These are phyloP conservation scores for Astrothelium subdiscretum DNA, from an alignment of 495 filamentous ascomycete species.

Conservation along the genomic window DNA sequence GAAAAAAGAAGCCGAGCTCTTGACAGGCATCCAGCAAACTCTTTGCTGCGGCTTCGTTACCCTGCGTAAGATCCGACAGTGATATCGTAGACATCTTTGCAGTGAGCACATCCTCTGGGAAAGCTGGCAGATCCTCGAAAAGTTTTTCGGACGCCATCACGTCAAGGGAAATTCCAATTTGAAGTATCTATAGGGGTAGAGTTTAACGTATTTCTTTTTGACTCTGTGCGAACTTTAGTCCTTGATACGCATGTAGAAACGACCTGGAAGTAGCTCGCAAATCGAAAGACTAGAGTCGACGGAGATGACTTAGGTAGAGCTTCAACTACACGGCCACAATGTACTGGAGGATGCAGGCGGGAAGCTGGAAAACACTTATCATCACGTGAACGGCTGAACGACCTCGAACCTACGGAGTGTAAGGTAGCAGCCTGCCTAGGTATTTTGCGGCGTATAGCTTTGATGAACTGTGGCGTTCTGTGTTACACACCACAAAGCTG, in stretches of 20 bases:
- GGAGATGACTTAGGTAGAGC: background rate
- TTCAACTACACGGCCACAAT: background rate
- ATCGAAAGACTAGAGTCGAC: background rate
- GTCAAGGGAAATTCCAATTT: background rate
- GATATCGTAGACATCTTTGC: background rate
- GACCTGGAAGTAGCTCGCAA: background rate
- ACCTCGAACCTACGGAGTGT: too few relatives aligned
- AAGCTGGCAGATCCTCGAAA: slow-evolving; percentile 5
- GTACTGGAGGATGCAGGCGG: background rate
- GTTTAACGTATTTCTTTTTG: background rate
- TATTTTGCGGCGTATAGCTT: background rate
- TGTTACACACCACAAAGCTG: background rate
- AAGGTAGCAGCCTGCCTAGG: too few relatives aligned
- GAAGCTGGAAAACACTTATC: background rate
- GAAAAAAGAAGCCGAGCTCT: slow-evolving; percentile 10
- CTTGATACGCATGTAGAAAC: background rate
- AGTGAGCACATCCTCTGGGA: slow-evolving; percentile 5
- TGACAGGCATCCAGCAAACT: slow-evolving; percentile 5
- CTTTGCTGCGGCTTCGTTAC: background rate
- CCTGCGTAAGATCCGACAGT: background rate
- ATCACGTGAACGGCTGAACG: background rate
- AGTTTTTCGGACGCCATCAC: slow-evolving; percentile 9
- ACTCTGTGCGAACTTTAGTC: background rate
- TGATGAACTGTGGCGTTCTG: background rate
- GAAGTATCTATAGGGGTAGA: background rate